A percentile compares a stretch with the other conserved stretches of the same genome.
Conservation (phyloP, 2,329 filamentous ascomycete genomes). For the Tolypocladium amazonense region DNA sequence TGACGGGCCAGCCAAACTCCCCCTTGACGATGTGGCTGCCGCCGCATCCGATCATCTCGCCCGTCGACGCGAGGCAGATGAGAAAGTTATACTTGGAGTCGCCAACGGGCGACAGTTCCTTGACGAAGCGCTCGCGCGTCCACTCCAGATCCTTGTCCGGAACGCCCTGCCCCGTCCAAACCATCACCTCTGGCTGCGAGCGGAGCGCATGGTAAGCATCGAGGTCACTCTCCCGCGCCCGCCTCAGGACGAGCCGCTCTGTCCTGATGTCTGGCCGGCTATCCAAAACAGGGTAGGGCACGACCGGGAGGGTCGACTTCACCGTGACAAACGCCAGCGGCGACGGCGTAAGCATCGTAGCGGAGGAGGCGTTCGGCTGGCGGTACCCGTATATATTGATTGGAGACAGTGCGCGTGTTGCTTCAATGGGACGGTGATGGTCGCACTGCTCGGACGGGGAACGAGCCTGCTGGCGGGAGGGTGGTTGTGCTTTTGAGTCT, state of each 20-base stretch:
- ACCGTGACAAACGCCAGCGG: constrained; percentile 26
- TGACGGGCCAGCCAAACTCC: constrained; percentile 41
- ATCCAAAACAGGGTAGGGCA: constrained; percentile 27
- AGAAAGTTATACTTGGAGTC: constrained; percentile 43
- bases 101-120: constrained; percentile 38
- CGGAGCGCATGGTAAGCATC: constrained; percentile 40
- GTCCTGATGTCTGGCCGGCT: constrained; percentile 33
- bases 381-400: background rate
- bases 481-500: background rate
- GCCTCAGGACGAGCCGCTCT: constrained; percentile 43
- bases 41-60: constrained; percentile 41
- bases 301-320: constrained; percentile 35
- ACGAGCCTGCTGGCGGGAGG: background rate
- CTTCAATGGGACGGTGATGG: background rate
- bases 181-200: constrained; percentile 51
- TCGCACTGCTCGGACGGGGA: background rate
- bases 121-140: constrained; percentile 28
- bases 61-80: constrained; percentile 34
- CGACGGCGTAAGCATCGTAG: background rate
- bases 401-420: background rate
- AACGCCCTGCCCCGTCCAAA: constrained; percentile 35
- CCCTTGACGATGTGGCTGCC: constrained; percentile 26
- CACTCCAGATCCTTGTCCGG: constrained; percentile 32
- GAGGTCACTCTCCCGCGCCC: constrained; percentile 37
- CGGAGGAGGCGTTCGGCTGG: background rate